Conservation (phyloP, 495 filamentous ascomycete genomes). For the Xylaria flabelliformis region DNA sequence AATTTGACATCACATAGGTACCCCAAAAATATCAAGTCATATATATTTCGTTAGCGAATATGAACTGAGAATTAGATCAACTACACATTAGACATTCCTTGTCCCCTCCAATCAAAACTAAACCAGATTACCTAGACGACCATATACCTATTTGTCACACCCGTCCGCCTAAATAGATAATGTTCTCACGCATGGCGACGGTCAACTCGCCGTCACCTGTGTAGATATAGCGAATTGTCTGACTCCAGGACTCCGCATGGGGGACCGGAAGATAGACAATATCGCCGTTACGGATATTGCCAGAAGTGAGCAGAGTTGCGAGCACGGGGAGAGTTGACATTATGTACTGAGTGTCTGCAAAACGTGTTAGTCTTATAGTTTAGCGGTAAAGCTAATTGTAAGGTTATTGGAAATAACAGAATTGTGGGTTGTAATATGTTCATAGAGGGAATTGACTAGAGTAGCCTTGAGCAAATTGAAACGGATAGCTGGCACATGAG, state of each 20-base stretch:
- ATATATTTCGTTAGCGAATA: conserved; percentile 3
- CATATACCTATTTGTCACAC: conserved; percentile 32
- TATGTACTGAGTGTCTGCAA: conserved; percentile 57
- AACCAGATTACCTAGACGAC: background rate
- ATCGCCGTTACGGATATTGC: conserved; percentile 57
- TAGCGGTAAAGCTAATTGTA: background rate
- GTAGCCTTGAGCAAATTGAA: background rate
- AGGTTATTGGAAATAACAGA: too few relatives aligned
- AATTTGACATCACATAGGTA: background rate
- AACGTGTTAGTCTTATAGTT: conserved; percentile 1
- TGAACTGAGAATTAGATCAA: background rate
- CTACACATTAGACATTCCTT: background rate
- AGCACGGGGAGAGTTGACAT: conserved; percentile 57
- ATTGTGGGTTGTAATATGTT: too few relatives aligned
- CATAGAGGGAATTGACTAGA: background rate
- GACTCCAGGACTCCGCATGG: conserved; percentile 58
- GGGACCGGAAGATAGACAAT: conserved; percentile 62
- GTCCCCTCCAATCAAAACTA: background rate
- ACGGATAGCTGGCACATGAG: background rate
- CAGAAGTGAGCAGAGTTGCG: conserved; percentile 57
- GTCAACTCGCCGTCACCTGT: conserved; percentile 56
- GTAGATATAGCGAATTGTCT: conserved; percentile 59
- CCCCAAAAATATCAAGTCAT: too few relatives aligned
- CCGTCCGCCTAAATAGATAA: conserved; percentile 59
- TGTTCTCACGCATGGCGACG: conserved; percentile 54